Evolutionary conservation across 148 eudicot species (phyloP).

Genomic region (Cornus florida): DNA sequence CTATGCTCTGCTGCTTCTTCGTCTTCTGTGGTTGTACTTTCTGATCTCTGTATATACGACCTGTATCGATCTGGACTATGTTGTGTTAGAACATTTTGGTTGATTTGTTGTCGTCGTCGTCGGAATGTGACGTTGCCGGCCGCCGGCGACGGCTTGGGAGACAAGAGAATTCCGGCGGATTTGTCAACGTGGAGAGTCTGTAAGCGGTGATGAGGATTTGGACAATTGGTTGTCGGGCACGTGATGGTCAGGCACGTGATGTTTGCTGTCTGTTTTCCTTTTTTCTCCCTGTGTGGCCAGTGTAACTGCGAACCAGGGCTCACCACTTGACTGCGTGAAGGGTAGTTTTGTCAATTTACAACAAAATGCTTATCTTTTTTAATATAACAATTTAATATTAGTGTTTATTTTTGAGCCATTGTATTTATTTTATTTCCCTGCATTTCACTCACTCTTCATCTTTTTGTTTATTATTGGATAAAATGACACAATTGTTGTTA

Average conservation of each 20-base stretch:
- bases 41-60: constrained; percentile 1
- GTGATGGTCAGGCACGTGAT: constrained; percentile 3
- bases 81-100: background rate
- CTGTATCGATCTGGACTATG: background rate
- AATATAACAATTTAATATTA: too few species aligned
- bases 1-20: constrained; percentile 38
- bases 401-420: too few species aligned
- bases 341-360: constrained; percentile 6
- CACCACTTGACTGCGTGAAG: background rate
- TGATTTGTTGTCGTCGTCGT: background rate
- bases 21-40: constrained; percentile 44
- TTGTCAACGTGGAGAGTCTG: background rate
- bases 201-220: background rate
- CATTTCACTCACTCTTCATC: too few species aligned
- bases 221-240: background rate
- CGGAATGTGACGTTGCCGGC: background rate
- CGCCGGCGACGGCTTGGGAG: background rate
- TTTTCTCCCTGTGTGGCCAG: background rate
- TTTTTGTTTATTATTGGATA: too few species aligned
- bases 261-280: background rate
- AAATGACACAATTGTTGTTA: too few species aligned
- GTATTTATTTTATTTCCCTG: too few species aligned
- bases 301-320: background rate
- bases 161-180: background rate
- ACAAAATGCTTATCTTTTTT: background rate